phyloP scores from a whole-genome alignment of 208 protist genomes.

The Leishmania amazonensis region DNA sequence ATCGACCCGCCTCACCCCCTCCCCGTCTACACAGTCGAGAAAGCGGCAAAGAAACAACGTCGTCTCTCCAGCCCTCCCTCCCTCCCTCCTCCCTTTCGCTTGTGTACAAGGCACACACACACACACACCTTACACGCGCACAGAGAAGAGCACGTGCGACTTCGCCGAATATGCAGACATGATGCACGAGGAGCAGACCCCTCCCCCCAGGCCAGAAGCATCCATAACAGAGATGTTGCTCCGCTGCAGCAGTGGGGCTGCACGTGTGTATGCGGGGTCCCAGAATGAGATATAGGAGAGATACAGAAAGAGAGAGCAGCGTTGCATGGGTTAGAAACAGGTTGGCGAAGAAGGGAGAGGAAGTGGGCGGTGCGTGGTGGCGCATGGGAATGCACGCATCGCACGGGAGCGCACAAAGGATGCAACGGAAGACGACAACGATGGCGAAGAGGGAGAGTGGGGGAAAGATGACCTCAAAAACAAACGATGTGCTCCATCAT shows the following conservation, averaged over 20 bases:
- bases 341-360: not conserved
- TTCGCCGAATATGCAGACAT: not conserved
- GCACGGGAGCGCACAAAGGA: not conserved
- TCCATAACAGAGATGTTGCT: too few species aligned
- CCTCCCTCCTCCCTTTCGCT: not conserved
- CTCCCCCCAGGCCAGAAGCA: too few species aligned
- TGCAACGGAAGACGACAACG: not conserved
- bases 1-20: too few species aligned
- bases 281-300: not conserved
- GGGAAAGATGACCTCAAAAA: not conserved
- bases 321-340: not conserved
- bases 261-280: not conserved
- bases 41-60: not conserved
- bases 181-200: too few species aligned
- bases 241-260: not conserved
- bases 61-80: too few species aligned
- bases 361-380: not conserved
- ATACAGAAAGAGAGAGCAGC: not conserved
- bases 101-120: not conserved
- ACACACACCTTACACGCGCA: not conserved
- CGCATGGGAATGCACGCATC: not conserved
- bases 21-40: not conserved
- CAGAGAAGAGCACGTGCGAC: not conserved
- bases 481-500: too few species aligned
- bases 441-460: not conserved